Evolutionary conservation across 768 basidiomycete genomes (phyloP).

Genomic region (Pisolithus tinctorius): DNA sequence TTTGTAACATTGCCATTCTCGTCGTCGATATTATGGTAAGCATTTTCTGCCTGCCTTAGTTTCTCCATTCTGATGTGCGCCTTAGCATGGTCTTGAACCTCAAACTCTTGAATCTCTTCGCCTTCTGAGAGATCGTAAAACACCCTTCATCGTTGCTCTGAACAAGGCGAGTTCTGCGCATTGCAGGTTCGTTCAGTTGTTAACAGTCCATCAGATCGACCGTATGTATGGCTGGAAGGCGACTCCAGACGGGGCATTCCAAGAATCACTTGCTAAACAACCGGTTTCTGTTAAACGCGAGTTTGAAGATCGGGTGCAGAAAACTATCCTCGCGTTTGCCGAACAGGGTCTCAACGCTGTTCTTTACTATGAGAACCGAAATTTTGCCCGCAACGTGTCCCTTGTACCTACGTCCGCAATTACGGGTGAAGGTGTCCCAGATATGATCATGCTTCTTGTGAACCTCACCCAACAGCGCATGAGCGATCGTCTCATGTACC

Average conservation of each 20-base stretch:
- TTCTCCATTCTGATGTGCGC: conserved; percentile 2
- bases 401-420: conserved; percentile 97
- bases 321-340: conserved; percentile 90
- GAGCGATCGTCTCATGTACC: conserved; percentile 96
- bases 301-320: conserved; percentile 81
- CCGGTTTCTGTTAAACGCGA: conserved; percentile 73
- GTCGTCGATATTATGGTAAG: conserved; percentile 96
- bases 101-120: conserved; percentile 96
- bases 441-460: conserved; percentile 98
- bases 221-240: conserved; percentile 94
- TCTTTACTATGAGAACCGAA: conserved; percentile 98
- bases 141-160: conserved; percentile 96
- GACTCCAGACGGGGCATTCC: conserved; percentile 89
- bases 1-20: conserved; percentile 98
- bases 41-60: not conserved
- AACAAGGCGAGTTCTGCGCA: conserved; percentile 62
- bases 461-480: conserved; percentile 97
- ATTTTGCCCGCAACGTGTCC: conserved; percentile 87
- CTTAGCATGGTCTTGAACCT: conserved; percentile 92
- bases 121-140: conserved; percentile 85
- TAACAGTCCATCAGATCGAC: conserved; percentile 66
- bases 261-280: conserved; percentile 84
- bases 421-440: conserved; percentile 96
- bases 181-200: conserved; percentile 2
- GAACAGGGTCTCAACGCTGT: conserved; percentile 95